Evolutionary conservation across 768 basidiomycete genomes (phyloP).

Genomic region (Lentinula raphanica): DNA sequence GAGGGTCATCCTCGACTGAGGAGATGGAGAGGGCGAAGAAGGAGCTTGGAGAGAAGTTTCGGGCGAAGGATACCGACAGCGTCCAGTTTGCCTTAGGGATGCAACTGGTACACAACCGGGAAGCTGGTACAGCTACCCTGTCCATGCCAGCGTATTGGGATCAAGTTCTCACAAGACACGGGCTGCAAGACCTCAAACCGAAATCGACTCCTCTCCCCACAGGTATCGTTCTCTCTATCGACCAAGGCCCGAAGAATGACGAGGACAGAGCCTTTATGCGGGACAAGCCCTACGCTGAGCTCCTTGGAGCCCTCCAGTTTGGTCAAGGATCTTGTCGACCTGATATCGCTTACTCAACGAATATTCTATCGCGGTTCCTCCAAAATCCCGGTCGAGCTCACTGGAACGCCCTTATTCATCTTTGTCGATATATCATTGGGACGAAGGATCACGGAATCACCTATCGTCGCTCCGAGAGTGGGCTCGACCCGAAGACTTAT

Average conservation of each 20-base stretch:
- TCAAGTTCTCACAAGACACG: slow-evolving; percentile 7
- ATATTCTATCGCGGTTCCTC: not conserved
- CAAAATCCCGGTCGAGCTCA: slow-evolving; percentile 1
- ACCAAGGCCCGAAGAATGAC: not conserved
- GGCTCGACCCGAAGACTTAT: no score
- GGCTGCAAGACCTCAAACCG: slow-evolving; percentile 6
- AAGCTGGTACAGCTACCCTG: no score
- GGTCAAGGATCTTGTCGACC: not conserved
- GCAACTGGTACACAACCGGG: no score
- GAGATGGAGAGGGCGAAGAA: slow-evolving; percentile 3
- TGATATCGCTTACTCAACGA: not conserved
- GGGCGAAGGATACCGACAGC: no score
- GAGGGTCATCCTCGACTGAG: no score
- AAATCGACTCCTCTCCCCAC: slow-evolving; percentile 10
- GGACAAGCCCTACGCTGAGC: slow-evolving; percentile 7
- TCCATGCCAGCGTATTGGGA: no score
- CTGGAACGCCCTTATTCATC: slow-evolving; percentile 2
- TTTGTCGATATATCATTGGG: not conserved
- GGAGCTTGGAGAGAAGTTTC: slow-evolving; percentile 4
- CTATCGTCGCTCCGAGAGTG: no score
- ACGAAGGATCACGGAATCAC: not conserved
- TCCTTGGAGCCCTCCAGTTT: slow-evolving; percentile 6
- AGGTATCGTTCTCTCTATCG: slow-evolving; percentile 1
- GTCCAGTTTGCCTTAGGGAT: no score
- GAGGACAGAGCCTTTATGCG: slow-evolving; percentile 4